phyloP scores from a whole-genome alignment of 2,329 filamentous ascomycete species.

The Beauveria caledonica region DNA sequence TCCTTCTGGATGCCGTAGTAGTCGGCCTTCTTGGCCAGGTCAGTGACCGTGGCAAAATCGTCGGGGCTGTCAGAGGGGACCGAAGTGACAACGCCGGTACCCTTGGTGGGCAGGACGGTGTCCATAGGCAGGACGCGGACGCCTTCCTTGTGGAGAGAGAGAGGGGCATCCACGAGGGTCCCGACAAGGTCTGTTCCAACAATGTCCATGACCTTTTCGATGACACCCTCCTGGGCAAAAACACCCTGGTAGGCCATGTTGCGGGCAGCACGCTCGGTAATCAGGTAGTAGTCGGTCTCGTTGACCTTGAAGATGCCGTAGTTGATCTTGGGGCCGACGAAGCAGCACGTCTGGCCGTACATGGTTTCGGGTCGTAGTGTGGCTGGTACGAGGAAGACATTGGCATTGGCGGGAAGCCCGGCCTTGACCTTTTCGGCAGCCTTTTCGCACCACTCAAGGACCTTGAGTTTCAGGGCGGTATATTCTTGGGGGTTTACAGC shows the following conservation, averaged over 20 bases:
- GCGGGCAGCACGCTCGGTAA: constrained; percentile 76
- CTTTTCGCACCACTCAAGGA: constrained; percentile 78
- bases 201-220: constrained; percentile 67
- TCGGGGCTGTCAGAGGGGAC: constrained; percentile 93
- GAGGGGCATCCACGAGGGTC: constrained; percentile 79
- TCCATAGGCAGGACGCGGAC: constrained; percentile 95
- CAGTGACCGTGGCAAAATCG: constrained; percentile 81
- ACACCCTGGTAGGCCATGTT: constrained; percentile 96
- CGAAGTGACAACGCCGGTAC: constrained; percentile 91
- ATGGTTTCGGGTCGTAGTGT: constrained; percentile 95
- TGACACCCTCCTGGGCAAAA: constrained; percentile 67
- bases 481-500: constrained; percentile 77
- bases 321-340: constrained; percentile 80
- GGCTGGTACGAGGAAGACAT: constrained; percentile 83
- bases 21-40: constrained; percentile 89
- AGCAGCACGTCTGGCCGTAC: constrained; percentile 96
- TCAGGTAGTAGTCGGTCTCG: constrained; percentile 73
- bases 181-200: constrained; percentile 75
- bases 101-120: constrained; percentile 82
- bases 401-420: constrained; percentile 70
- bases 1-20: constrained; percentile 96
- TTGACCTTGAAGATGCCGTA: constrained; percentile 83
- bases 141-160: constrained; percentile 75
- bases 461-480: constrained; percentile 82
- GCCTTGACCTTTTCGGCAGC: constrained; percentile 63